Percentiles rank a stretch among this genome's conserved stretches.
Evolutionary conservation across 1,139 yeast genomes (phyloP).

Genomic region (Candida anutae): DNA sequence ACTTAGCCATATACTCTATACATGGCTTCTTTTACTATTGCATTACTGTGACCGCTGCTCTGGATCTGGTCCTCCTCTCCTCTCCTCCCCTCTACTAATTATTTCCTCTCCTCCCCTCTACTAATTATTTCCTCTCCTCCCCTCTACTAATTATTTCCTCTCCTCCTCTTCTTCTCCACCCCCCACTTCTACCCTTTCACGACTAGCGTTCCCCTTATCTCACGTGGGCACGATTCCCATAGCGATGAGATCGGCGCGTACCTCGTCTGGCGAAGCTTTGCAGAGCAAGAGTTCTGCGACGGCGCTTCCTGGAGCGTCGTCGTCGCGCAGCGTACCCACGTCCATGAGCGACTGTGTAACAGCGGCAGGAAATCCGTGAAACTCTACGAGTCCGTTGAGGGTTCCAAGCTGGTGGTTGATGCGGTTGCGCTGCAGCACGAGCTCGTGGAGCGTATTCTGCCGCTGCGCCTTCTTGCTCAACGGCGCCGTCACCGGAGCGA

Average conservation of each 20-base stretch:
- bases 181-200: too few relatives aligned
- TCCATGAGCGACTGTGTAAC: slow-evolving; percentile 29
- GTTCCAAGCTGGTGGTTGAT: slow-evolving; percentile 49
- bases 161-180: too few relatives aligned
- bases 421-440: slow-evolving; percentile 48
- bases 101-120: too few relatives aligned
- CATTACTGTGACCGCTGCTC: too few relatives aligned
- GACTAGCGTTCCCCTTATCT: too few relatives aligned
- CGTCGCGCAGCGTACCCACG: slow-evolving; percentile 4
- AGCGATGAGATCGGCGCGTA: slow-evolving; percentile 48
- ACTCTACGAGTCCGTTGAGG: slow-evolving; percentile 48
- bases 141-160: too few relatives aligned
- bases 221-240: too few relatives aligned
- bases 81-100: too few relatives aligned
- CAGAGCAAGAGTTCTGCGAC: slow-evolving; percentile 35
- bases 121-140: too few relatives aligned
- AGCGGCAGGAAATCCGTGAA: slow-evolving; percentile 67
- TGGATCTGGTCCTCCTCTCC: too few relatives aligned
- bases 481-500: slow-evolving; percentile 4
- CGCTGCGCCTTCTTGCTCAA: slow-evolving; percentile 28
- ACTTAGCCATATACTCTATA: too few relatives aligned
- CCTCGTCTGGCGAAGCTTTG: slow-evolving; percentile 54
- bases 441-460: slow-evolving; percentile 33
- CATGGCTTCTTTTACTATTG: background rate
- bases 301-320: too few relatives aligned